phyloP scores from a whole-genome alignment of 2,329 filamentous ascomycete genomes.

The Arthrobotrys iridis region DNA sequence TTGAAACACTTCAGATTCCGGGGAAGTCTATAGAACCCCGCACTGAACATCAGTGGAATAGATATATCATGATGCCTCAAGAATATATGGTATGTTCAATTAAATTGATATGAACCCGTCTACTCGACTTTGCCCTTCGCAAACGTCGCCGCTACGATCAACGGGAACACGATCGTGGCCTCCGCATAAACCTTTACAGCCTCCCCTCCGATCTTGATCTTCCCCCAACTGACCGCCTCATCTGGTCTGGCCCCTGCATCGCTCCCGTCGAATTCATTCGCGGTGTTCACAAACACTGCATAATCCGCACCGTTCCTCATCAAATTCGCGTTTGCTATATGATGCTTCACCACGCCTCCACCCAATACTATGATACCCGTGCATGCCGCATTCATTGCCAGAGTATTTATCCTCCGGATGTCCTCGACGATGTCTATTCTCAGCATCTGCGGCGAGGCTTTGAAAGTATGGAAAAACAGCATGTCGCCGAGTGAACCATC shows the following conservation, averaged over 20 bases:
- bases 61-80: no score
- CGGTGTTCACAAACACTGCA: conserved; percentile 97
- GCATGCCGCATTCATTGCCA: conserved; percentile 84
- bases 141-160: conserved; percentile 75
- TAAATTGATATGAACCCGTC: neutral
- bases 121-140: conserved; percentile 62
- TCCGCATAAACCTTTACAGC: conserved; percentile 84
- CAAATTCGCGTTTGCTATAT: conserved; percentile 95
- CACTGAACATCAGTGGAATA: no score
- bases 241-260: conserved; percentile 95
- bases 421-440: conserved; percentile 93
- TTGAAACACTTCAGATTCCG: no score
- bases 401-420: conserved; percentile 89
- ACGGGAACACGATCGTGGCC: conserved; percentile 73
- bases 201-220: conserved; percentile 83
- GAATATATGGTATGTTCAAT: no score
- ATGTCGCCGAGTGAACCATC: conserved; percentile 97
- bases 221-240: conserved; percentile 97
- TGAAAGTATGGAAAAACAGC: conserved; percentile 98
- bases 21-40: no score
- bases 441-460: conserved; percentile 80
- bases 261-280: conserved; percentile 95
- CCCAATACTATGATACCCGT: conserved; percentile 96
- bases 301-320: conserved; percentile 98
- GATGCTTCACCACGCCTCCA: conserved; percentile 95